Conservation (phyloP, 1,139 yeast genomes). For the Hyphopichia khmerensis region DNA sequence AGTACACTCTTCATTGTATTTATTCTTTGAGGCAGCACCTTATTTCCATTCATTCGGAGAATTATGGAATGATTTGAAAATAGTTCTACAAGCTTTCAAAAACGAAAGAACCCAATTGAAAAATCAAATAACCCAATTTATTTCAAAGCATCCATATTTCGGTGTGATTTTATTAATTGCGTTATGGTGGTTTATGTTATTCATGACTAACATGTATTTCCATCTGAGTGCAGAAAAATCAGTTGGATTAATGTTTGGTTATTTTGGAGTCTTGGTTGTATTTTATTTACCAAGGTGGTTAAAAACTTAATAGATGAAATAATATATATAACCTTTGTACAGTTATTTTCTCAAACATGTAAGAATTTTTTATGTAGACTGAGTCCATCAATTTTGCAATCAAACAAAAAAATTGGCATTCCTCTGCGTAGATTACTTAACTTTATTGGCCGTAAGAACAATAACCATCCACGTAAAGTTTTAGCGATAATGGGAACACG, state of each 20-base stretch:
- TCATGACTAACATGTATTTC: slow-evolving; percentile 82
- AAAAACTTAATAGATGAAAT: background rate
- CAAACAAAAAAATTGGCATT: no score
- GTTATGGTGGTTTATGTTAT: slow-evolving; percentile 85
- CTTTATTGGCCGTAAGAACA: no score
- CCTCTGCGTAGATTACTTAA: no score
- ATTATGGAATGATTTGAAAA: slow-evolving; percentile 2
- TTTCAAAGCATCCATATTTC: slow-evolving; percentile 41
- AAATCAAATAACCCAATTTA: slow-evolving; percentile 7
- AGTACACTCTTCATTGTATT: slow-evolving; percentile 66
- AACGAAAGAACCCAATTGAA: background rate
- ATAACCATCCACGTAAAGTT: no score
- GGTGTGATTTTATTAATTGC: slow-evolving; percentile 43
- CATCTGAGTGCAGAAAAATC: slow-evolving; percentile 77
- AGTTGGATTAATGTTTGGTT: slow-evolving; percentile 64
- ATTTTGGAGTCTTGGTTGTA: slow-evolving; percentile 40
- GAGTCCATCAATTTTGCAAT: no score
- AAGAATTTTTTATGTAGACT: no score
- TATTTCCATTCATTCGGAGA: slow-evolving; percentile 10
- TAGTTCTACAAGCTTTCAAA: background rate
- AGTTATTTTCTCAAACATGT: no score
- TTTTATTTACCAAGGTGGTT: slow-evolving; percentile 33
- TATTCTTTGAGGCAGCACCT: slow-evolving; percentile 64
- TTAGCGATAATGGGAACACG: no score
- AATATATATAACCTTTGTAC: no score